Evolutionary conservation across 2,329 filamentous ascomycete species (phyloP), one percentile per base, ranked within the genome.

Genomic region (Rutstroemia sp.): DNA sequence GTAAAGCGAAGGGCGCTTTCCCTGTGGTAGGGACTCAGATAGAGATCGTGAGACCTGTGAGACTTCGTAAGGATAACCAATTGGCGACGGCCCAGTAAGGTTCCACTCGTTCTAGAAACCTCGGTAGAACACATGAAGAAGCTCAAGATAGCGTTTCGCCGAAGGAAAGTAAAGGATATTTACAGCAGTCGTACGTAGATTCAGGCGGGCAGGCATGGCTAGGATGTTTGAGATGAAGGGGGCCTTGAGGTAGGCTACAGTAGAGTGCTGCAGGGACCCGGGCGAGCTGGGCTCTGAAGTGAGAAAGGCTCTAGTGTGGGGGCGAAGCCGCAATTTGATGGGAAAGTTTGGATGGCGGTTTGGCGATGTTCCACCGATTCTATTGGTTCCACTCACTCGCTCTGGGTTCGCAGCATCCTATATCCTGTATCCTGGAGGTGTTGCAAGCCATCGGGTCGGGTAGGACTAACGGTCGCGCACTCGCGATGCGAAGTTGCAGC

Each of bases 81-180:
- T 54, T 49, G 52, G 45, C 12, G 39, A 10, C 8, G 34, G 14
- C 2, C 4, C 2, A 18, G 30, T 45, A 21, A 45, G 42, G 27
- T 52, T 52, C 9, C 52, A 50, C 49, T 54, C 52, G 45, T 54
- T 54, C 52, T 54, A 54, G 52, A 54, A 54, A 49, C 37, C 52
- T 49, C 52, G 52, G 52, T 54, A 54, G 52, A 54, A 54, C 45
- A 54, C 52, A 54, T 34, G 16, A 50, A 27, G 45, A 42, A 42
- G 46, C n/a, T 19, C 52, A 54, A 42, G 52, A 45, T 49, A 49
- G 52, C n/a, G 45, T 49, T 49, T 54, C n/a, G 45, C 52, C 52
- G 45, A 21, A 39, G 39, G 39, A 42, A 42, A 19, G 39, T 42
- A 19, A 19, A 19, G 41, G 41, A 44, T 44, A 21, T 19, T 18